Conservation (phyloP, 1,139 yeast genomes). For the Geotrichum restrictum region DNA sequence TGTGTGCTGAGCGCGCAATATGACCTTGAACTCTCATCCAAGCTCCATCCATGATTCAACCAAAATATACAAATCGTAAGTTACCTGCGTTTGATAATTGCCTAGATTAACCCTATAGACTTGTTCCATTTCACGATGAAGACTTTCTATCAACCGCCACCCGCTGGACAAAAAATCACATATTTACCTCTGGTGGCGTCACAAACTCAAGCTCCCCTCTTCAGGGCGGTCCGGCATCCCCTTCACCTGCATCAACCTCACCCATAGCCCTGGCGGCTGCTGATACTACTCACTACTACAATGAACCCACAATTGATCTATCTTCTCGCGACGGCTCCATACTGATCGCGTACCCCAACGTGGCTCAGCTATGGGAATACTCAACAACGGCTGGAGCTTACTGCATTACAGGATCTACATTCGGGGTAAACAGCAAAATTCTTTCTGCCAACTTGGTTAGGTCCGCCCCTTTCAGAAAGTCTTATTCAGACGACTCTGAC, state of each 20-base stretch:
- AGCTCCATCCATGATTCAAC: slow-evolving; percentile 23
- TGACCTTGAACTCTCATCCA: slow-evolving; percentile 3
- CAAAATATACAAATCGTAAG: slow-evolving; percentile 27
- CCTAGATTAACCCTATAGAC: slow-evolving; percentile 13
- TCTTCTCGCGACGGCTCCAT: slow-evolving; percentile 22
- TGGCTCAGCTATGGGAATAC: slow-evolving; percentile 30
- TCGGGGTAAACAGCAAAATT: slow-evolving; percentile 26
- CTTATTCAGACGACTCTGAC: not conserved
- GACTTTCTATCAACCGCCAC: slow-evolving; percentile 31
- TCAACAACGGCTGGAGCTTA: slow-evolving; percentile 21
- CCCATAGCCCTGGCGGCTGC: slow-evolving; percentile 16
- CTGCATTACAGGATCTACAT: slow-evolving; percentile 27
- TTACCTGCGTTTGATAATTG: not conserved
- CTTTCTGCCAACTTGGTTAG: slow-evolving; percentile 19
- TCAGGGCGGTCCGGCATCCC: slow-evolving; percentile 20
- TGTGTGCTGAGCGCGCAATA: slow-evolving; percentile 12
- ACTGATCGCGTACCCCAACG: slow-evolving; percentile 24
- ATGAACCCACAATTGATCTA: slow-evolving; percentile 19
- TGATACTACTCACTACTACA: slow-evolving; percentile 17
- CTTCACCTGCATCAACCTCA: slow-evolving; percentile 17
- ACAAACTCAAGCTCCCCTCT: not conserved
- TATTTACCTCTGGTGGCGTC: slow-evolving; percentile 22
- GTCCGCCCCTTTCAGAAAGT: not conserved
- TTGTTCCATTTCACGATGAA: slow-evolving; percentile 27
- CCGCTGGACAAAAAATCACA: slow-evolving; percentile 31